phyloP scores from a whole-genome alignment of 352 stramenopile genomes.

The Pythium insidiosum region DNA sequence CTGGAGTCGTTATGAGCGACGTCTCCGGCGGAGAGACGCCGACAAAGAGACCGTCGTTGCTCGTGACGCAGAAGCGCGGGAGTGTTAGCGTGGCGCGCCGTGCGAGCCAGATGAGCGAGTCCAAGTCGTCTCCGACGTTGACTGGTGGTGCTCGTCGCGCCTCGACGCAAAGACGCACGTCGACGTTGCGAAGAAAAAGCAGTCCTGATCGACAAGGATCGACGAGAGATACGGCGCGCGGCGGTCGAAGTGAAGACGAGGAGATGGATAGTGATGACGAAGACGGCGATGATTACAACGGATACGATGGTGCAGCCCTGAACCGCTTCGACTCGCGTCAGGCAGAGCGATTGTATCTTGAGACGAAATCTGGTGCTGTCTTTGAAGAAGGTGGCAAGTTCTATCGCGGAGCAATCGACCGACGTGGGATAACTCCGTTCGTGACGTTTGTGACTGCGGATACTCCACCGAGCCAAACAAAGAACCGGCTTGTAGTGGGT shows the following conservation, averaged over 20 bases:
- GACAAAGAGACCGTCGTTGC: too few species aligned
- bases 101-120: too few species aligned
- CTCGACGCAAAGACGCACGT: too few species aligned
- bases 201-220: background rate
- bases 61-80: too few species aligned
- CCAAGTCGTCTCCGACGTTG: too few species aligned
- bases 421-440: conserved; percentile 50
- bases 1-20: too few species aligned
- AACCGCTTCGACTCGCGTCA: conserved; percentile 16
- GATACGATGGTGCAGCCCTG: conserved; percentile 7
- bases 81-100: too few species aligned
- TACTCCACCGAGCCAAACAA: conserved; percentile 40
- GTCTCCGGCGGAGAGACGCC: too few species aligned
- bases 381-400: conserved; percentile 40
- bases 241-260: too few species aligned
- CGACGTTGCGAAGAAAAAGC: too few species aligned
- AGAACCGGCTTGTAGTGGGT: conserved; percentile 25
- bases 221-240: too few species aligned
- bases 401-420: conserved; percentile 37
- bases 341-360: conserved; percentile 18
- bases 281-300: conserved; percentile 3
- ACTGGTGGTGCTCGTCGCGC: too few species aligned
- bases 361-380: conserved; percentile 12
- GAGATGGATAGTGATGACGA: background rate
- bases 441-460: conserved; percentile 50